Evolutionary conservation across 2,329 filamentous ascomycete species (phyloP).

Genomic region (Talaromyces amestolkiae): DNA sequence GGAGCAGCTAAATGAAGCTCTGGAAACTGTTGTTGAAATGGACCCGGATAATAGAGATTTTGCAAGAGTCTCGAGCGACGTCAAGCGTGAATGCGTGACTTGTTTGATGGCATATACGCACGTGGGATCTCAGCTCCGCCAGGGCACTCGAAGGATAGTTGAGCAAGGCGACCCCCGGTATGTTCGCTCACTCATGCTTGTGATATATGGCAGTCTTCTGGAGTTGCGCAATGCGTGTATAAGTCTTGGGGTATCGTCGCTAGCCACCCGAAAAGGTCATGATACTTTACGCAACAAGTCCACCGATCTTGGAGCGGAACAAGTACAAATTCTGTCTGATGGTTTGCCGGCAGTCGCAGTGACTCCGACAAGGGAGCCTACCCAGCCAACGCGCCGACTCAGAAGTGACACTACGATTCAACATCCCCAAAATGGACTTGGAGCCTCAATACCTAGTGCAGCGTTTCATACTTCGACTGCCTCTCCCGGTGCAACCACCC

Average conservation of each 20-base stretch:
- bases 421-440: slow-evolving; percentile 35
- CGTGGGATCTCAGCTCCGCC: slow-evolving; percentile 50
- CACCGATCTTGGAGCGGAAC: slow-evolving; percentile 17
- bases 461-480: slow-evolving; percentile 32
- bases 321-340: slow-evolving; percentile 29
- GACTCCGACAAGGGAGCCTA: slow-evolving; percentile 50
- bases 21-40: slow-evolving; percentile 50
- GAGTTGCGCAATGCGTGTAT: slow-evolving; percentile 60
- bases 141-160: slow-evolving; percentile 52
- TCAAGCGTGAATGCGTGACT: slow-evolving; percentile 48
- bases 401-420: slow-evolving; percentile 54
- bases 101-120: slow-evolving; percentile 52
- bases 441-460: slow-evolving; percentile 15
- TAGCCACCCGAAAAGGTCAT: slow-evolving; percentile 31
- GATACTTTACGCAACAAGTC: slow-evolving; percentile 20
- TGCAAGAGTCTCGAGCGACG: slow-evolving; percentile 38
- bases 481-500: slow-evolving; percentile 33
- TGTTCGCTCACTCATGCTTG: slow-evolving; percentile 58
- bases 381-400: slow-evolving; percentile 44
- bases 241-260: slow-evolving; percentile 46
- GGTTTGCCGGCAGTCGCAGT: slow-evolving; percentile 32
- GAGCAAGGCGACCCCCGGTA: slow-evolving; percentile 56
- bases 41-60: slow-evolving; percentile 52
- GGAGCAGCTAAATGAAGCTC: slow-evolving; percentile 55
- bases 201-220: slow-evolving; percentile 57